phyloP scores from a whole-genome alignment of 371 early-diverging fungal genomes.

The Entomophthora muscae region DNA sequence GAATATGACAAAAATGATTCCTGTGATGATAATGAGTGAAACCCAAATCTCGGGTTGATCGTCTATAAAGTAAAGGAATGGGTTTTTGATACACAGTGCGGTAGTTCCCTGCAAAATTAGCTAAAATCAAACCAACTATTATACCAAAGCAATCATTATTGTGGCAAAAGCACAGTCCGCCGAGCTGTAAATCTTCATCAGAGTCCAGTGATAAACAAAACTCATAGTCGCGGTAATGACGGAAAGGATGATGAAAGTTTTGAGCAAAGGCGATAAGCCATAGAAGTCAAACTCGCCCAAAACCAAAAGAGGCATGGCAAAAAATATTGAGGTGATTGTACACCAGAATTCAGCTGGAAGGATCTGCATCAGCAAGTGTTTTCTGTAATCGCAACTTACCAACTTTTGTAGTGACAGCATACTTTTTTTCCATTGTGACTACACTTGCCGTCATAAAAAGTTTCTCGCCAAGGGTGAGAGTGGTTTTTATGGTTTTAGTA shows the following conservation, averaged over 20 bases:
- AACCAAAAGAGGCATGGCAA: constrained; percentile 19
- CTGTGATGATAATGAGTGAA: neutral
- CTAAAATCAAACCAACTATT: neutral
- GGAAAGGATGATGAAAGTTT: constrained; percentile 16
- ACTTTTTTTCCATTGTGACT: constrained; percentile 10
- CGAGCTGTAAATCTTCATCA: constrained; percentile 21
- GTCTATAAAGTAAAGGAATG: neutral
- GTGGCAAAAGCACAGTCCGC: constrained; percentile 22
- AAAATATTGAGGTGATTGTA: constrained; percentile 22
- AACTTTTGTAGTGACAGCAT: neutral
- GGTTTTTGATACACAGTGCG: neutral
- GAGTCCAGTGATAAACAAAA: constrained; percentile 20
- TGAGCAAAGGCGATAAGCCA: constrained; percentile 15
- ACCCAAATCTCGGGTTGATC: neutral
- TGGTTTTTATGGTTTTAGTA: neutral
- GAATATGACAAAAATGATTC: neutral
- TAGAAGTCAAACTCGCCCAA: constrained; percentile 16
- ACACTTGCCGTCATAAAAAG: constrained; percentile 6
- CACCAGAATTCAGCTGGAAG: constrained; percentile 23
- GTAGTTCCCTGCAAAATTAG: neutral
- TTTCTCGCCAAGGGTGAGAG: neutral
- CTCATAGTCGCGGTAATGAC: constrained; percentile 17
- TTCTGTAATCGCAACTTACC: neutral
- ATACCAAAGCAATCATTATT: constrained; percentile 13
- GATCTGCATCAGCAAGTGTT: neutral